phyloP scores from a whole-genome alignment of 2,329 filamentous ascomycete species.

The Trichoderma sp. region DNA sequence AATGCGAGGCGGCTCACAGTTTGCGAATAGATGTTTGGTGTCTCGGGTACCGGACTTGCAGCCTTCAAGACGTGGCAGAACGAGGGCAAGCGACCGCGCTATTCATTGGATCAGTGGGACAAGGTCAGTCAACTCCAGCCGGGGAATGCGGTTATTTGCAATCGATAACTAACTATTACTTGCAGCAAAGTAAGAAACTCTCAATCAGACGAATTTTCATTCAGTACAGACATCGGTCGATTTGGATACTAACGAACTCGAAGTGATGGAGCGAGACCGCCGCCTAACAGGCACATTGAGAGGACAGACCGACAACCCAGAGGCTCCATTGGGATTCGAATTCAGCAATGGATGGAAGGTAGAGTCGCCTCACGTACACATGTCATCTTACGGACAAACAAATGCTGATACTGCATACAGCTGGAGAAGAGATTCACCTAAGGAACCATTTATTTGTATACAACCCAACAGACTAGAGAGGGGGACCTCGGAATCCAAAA shows the following conservation, averaged over 20 bases:
- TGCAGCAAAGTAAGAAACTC: constrained; percentile 54
- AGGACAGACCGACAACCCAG: constrained; percentile 57
- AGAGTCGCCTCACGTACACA: constrained; percentile 32
- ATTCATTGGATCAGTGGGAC: constrained; percentile 65
- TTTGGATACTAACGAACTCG: not conserved
- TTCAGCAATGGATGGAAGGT: constrained; percentile 66
- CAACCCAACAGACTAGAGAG: constrained; percentile 19
- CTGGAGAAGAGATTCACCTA: constrained; percentile 56
- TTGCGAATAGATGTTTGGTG: constrained; percentile 60
- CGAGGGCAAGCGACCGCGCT: constrained; percentile 61
- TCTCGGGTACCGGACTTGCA: constrained; percentile 59
- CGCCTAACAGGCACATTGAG: constrained; percentile 60
- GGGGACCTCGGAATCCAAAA: not conserved
- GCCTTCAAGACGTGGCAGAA: constrained; percentile 59
- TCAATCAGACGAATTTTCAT: not conserved
- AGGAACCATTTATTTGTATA: constrained; percentile 21
- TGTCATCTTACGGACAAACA: not conserved
- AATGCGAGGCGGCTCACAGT: constrained; percentile 29
- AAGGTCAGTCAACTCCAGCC: constrained; percentile 46
- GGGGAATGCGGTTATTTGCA: not conserved
- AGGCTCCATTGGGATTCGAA: constrained; percentile 61
- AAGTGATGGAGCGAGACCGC: constrained; percentile 67
- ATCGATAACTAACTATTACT: constrained; percentile 32
- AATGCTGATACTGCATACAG: constrained; percentile 36
- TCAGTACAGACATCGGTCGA: not conserved